Percentiles rank a stretch among this genome's conserved stretches.
Conservation (phyloP, 495 filamentous ascomycete genomes). For the Choiromyces venosus region DNA sequence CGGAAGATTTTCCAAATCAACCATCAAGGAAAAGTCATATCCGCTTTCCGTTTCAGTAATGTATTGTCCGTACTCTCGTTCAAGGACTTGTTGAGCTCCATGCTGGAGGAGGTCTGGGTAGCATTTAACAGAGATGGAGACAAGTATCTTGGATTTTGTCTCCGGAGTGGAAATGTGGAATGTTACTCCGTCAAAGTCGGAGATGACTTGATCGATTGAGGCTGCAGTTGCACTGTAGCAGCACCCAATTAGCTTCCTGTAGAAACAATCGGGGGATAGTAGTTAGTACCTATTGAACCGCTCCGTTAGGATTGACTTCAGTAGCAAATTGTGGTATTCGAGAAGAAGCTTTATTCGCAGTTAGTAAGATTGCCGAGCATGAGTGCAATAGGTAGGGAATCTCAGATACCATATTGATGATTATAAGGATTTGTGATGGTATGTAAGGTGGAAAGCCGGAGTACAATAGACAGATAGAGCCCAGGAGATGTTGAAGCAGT, state of each 20-base stretch:
- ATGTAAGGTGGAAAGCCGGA: neutral
- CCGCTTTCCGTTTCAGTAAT: conserved; percentile 80
- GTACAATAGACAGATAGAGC: neutral
- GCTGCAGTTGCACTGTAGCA: conserved; percentile 65
- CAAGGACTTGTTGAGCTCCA: conserved; percentile 82
- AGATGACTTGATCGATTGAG: conserved; percentile 93
- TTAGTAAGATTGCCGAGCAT: conserved; percentile 17
- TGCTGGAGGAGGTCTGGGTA: conserved; percentile 86
- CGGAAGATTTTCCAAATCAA: conserved; percentile 84
- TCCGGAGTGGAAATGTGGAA: conserved; percentile 97
- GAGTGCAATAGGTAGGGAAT: neutral
- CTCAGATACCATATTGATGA: conserved; percentile 19
- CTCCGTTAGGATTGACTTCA: conserved; percentile 91
- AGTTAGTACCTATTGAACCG: conserved; percentile 74
- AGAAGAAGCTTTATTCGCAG: conserved; percentile 63
- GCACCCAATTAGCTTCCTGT: conserved; percentile 7
- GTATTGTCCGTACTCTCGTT: conserved; percentile 89
- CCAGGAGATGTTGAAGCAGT: conserved; percentile 22
- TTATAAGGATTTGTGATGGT: conserved; percentile 5
- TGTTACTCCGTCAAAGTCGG: conserved; percentile 95
- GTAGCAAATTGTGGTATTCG: conserved; percentile 97
- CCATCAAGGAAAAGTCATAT: conserved; percentile 86
- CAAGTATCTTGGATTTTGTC: conserved; percentile 80
- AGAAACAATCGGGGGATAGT: conserved; percentile 22
- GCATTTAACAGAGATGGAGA: conserved; percentile 91